Evolutionary conservation across 2,329 filamentous ascomycete species (phyloP).

Genomic region (Meredithiella fracta): DNA sequence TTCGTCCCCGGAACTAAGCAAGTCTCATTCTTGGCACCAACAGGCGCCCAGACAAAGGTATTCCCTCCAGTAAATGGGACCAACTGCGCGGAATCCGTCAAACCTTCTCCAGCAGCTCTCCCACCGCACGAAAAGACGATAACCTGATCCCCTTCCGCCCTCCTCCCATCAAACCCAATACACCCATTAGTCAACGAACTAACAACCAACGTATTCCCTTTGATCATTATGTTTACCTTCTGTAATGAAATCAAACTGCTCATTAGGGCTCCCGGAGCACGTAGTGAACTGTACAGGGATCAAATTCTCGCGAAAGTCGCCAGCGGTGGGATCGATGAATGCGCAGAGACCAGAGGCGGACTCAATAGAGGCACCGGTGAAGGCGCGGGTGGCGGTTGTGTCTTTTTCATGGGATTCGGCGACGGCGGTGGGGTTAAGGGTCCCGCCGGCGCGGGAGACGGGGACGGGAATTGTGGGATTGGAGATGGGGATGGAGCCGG

Average conservation of each 20-base stretch:
- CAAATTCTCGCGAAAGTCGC: constrained; percentile 37
- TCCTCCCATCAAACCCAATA: constrained; percentile 31
- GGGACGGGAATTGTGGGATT: constrained; percentile 29
- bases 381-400: constrained; percentile 29
- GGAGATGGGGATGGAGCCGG: constrained; percentile 19
- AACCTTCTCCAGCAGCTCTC: constrained; percentile 31
- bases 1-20: constrained; percentile 27
- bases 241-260: constrained; percentile 36
- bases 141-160: constrained; percentile 29
- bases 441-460: constrained; percentile 34
- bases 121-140: constrained; percentile 37
- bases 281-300: constrained; percentile 31
- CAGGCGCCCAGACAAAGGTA: constrained; percentile 28
- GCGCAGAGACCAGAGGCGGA: constrained; percentile 33
- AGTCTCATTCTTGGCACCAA: constrained; percentile 26
- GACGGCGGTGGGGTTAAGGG: constrained; percentile 31
- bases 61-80: constrained; percentile 29
- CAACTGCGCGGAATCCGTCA: constrained; percentile 32
- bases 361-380: constrained; percentile 29
- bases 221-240: constrained; percentile 33
- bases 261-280: constrained; percentile 29
- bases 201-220: constrained; percentile 28
- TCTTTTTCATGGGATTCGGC: constrained; percentile 33
- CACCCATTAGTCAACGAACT: constrained; percentile 36
- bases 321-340: constrained; percentile 34